Evolutionary conservation across 2,329 filamentous ascomycete genomes (phyloP).

Genomic region (Graphiopsis chlorocephala): DNA sequence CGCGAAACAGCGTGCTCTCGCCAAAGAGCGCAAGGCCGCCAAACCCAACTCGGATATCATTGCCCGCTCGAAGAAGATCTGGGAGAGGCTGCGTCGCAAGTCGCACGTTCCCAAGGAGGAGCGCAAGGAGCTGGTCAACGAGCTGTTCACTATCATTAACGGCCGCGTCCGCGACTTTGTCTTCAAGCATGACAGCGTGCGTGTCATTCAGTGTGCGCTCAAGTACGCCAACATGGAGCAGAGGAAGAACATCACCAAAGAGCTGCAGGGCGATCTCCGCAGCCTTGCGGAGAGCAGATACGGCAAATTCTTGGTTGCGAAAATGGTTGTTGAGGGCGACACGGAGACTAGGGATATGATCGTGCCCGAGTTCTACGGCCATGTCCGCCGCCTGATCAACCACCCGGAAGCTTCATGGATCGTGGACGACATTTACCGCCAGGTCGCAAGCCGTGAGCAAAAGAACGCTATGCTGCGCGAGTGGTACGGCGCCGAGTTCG

Average conservation of each 20-base stretch:
- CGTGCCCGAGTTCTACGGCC: constrained; percentile 90
- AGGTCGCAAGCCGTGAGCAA: constrained; percentile 79
- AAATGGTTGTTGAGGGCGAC: constrained; percentile 90
- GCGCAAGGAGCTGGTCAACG: constrained; percentile 78
- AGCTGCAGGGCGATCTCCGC: constrained; percentile 80
- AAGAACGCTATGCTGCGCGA: constrained; percentile 82
- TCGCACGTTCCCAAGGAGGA: constrained; percentile 90
- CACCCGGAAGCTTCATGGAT: constrained; percentile 98
- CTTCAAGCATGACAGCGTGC: constrained; percentile 97
- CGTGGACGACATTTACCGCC: constrained; percentile 91
- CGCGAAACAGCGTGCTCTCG: constrained; percentile 85
- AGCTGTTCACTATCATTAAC: constrained; percentile 88
- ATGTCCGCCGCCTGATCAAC: constrained; percentile 89
- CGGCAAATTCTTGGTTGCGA: constrained; percentile 95
- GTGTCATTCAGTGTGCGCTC: constrained; percentile 92
- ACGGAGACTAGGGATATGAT: constrained; percentile 82
- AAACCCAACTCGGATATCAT: constrained; percentile 93
- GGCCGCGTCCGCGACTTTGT: constrained; percentile 92
- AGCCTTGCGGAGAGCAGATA: constrained; percentile 91
- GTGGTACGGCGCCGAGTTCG: constrained; percentile 95
- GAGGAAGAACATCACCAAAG: constrained; percentile 78
- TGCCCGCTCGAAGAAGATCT: constrained; percentile 88
- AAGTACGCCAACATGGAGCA: constrained; percentile 90
- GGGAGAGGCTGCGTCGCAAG: constrained; percentile 90
- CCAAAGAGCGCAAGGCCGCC: constrained; percentile 81